These are phyloP conservation scores for Sporothrix mexicana DNA, from an alignment of 2,329 filamentous ascomycete species.

Conservation along the genomic window DNA sequence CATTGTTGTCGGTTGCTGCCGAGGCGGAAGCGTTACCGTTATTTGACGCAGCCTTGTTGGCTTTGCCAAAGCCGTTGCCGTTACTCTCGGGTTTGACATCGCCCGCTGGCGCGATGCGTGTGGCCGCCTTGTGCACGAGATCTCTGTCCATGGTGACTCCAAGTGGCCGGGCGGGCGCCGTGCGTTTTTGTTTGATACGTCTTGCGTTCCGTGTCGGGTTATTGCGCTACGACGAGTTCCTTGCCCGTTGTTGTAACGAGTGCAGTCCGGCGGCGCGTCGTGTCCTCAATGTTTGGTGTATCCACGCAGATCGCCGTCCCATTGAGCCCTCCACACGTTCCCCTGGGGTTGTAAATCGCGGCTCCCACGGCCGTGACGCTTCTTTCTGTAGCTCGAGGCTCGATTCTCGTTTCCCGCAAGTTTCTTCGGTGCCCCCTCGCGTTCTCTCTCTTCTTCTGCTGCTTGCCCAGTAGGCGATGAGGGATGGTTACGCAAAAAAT, in stretches of 20 bases:
- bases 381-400: too few species aligned
- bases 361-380: not conserved
- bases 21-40: not conserved
- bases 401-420: not conserved
- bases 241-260: not conserved
- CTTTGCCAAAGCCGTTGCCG: conserved; percentile 15
- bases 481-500: conserved; percentile 31
- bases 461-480: not conserved
- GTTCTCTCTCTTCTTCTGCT: not conserved
- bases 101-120: conserved; percentile 34
- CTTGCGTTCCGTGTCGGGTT: not conserved
- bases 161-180: not conserved
- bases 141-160: conserved; percentile 34
- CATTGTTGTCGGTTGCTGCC: conserved; percentile 39
- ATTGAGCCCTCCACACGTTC: conserved; percentile 6
- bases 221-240: not conserved
- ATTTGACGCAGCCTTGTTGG: too few species aligned
- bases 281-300: conserved; percentile 10
- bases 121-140: conserved; percentile 33
- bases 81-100: conserved; percentile 30
- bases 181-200: not conserved
- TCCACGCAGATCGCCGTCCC: conserved; percentile 25
- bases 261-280: not conserved
- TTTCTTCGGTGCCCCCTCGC: not conserved
- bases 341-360: not conserved